A percentile compares a stretch with the other conserved stretches of the same genome.
phyloP scores from a whole-genome alignment of 2,329 filamentous ascomycete species.

The Emergomyces orientalis region DNA sequence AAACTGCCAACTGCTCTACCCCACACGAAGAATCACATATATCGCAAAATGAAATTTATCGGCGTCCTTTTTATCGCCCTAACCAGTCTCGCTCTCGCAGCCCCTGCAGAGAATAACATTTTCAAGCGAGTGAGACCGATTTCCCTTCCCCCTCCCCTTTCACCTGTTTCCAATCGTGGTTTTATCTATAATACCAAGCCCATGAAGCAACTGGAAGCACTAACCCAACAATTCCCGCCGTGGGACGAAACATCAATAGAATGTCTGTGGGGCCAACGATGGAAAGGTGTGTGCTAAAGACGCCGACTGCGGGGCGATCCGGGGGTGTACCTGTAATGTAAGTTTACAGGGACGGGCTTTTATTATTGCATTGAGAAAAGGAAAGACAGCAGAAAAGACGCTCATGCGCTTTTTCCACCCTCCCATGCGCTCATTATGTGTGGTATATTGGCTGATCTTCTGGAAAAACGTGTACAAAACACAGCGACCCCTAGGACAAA shows the following conservation, averaged over 20 bases:
- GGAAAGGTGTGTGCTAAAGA: background rate
- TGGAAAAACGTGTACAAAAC: background rate
- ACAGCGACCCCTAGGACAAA: background rate
- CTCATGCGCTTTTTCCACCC: too few relatives aligned
- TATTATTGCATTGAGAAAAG: background rate
- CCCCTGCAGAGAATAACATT: background rate
- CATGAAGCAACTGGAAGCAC: too few relatives aligned
- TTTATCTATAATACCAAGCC: background rate
- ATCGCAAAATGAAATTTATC: background rate
- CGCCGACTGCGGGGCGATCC: background rate
- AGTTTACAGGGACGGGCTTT: background rate
- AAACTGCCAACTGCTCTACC: background rate
- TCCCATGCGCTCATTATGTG: background rate
- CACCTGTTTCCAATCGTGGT: background rate
- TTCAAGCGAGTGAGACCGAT: background rate
- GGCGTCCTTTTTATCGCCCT: background rate
- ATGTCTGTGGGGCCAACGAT: background rate
- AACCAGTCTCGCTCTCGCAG: background rate
- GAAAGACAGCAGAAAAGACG: background rate
- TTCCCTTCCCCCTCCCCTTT: background rate
- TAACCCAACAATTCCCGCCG: background rate
- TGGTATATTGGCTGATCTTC: background rate
- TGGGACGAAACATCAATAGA: background rate
- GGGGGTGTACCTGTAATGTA: background rate
- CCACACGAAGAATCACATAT: background rate